Base-by-base conservation (phyloP, 768 basidiomycete genomes). In the Terana coerulea region DNA sequence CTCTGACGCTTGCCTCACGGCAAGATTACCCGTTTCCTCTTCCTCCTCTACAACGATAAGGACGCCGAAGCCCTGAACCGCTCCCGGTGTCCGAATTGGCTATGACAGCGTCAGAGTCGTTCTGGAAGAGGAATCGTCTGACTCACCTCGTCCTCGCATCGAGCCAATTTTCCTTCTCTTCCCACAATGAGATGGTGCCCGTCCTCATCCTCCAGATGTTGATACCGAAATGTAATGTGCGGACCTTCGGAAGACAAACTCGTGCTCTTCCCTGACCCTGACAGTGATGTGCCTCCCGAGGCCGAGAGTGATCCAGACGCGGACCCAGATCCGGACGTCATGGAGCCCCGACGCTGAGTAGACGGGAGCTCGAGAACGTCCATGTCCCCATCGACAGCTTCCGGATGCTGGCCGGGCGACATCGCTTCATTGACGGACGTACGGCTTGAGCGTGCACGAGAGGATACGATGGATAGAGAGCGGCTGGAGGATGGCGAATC, bases 31-130 rank as follows among this genome's bases (percentile, higher is more conserved):
- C 1, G 65, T 67, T 21, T 84, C 79, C 7, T 76, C 71, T 15
- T 76, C 64, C 57, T 87, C 80, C 53, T 86, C 81, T 0, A 91
- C 68, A 1, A 78, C 86, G 44, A 92, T 77, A 3, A 91, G 73
- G 0, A 91, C 84, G n/a, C 89, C 90, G 60, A 86, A 93, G 0
- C 81, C 83, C 69, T 93, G 91, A 1, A 91, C 78, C 1, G 89
- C 83, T 3, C 90, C 90, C 11, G 89, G 91, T 0, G 84, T 82
- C 0, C 83, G 80, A 42, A 93, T 93, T 0, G 90, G 91, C 84
- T 87, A 48, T 19, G 35, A 6, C 37, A 31, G 39, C 29, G 10
- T 29, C 17, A 21, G 22, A 5, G 8, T 40, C n/a, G 17, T 12
- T n/a, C 4, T 14, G n/a, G 28, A 3, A 21, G 1, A 17, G 19